Conservation (phyloP, 2,329 filamentous ascomycete species). For the Alternaria sp. region DNA sequence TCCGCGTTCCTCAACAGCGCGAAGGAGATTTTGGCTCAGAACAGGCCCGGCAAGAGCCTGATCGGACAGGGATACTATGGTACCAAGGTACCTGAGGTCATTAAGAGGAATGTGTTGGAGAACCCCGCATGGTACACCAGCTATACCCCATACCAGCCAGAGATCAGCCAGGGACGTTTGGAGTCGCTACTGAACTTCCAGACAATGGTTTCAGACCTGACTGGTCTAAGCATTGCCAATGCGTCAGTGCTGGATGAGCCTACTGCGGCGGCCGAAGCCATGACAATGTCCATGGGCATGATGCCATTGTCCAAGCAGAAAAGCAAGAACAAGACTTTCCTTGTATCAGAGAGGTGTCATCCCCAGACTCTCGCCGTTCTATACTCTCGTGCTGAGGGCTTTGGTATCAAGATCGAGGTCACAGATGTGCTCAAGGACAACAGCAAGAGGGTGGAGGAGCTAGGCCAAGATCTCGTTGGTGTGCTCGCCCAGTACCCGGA, state of each 20-base stretch:
- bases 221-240: constrained; percentile 86
- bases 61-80: constrained; percentile 90
- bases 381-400: constrained; percentile 86
- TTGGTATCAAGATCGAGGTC: constrained; percentile 80
- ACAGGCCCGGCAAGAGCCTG: constrained; percentile 71
- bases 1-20: constrained; percentile 65
- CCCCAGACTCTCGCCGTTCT: constrained; percentile 88
- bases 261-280: constrained; percentile 92
- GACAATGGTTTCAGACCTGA: constrained; percentile 89
- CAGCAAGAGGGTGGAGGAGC: constrained; percentile 71
- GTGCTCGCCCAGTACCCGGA: constrained; percentile 96
- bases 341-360: constrained; percentile 84
- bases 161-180: constrained; percentile 93
- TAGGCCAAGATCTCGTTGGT: constrained; percentile 85
- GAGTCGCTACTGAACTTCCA: constrained; percentile 96
- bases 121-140: constrained; percentile 97
- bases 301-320: constrained; percentile 77
- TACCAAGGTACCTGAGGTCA: constrained; percentile 86
- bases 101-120: constrained; percentile 91
- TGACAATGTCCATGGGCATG: constrained; percentile 88
- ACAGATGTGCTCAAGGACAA: constrained; percentile 75
- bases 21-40: constrained; percentile 66
- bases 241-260: constrained; percentile 90
- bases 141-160: constrained; percentile 96
- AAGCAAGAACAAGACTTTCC: constrained; percentile 78